Conservation (phyloP, 148 eudicot genomes). For the Camellia japonica region DNA sequence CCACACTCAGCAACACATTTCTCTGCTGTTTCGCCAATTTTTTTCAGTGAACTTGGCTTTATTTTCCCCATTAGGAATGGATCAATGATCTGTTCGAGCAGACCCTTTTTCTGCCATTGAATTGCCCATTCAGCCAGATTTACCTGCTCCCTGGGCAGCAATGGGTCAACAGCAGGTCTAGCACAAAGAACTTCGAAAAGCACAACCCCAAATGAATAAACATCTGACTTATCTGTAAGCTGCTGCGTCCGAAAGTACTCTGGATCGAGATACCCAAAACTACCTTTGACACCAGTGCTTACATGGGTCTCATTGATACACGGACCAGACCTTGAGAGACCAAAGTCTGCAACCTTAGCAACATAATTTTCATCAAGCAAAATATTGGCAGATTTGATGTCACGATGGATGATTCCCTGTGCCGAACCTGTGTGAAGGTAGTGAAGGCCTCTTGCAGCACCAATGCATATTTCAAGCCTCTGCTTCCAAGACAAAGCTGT, state of each 20-base stretch:
- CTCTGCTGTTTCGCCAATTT: slow-evolving; percentile 74
- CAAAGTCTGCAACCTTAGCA: slow-evolving; percentile 91
- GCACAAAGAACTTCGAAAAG: slow-evolving; percentile 89
- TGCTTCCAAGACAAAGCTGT: slow-evolving; percentile 79
- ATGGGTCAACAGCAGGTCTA: slow-evolving; percentile 83
- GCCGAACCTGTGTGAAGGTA: slow-evolving; percentile 91
- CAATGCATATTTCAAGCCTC: slow-evolving; percentile 86
- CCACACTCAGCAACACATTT: slow-evolving; percentile 88
- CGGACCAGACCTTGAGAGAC: slow-evolving; percentile 83
- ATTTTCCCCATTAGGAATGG: slow-evolving; percentile 51
- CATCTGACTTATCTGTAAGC: slow-evolving; percentile 85
- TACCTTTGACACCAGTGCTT: slow-evolving; percentile 95
- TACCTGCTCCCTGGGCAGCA: slow-evolving; percentile 73
- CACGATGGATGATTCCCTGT: slow-evolving; percentile 91
- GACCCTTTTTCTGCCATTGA: slow-evolving; percentile 61
- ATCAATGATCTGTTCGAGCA: slow-evolving; percentile 61
- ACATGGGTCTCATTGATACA: slow-evolving; percentile 83
- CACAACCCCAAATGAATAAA: slow-evolving; percentile 88
- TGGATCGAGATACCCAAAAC: slow-evolving; percentile 91
- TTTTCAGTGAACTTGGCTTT: slow-evolving; percentile 58
- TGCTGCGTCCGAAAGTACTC: slow-evolving; percentile 88
- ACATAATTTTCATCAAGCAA: slow-evolving; percentile 73
- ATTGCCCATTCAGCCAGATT: slow-evolving; percentile 89
- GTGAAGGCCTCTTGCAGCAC: slow-evolving; percentile 90
- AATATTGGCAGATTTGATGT: slow-evolving; percentile 87